Evolutionary conservation across 495 filamentous ascomycete genomes (phyloP), one percentile per base, ranked within the genome.

Genomic region (Lepraria neglecta): DNA sequence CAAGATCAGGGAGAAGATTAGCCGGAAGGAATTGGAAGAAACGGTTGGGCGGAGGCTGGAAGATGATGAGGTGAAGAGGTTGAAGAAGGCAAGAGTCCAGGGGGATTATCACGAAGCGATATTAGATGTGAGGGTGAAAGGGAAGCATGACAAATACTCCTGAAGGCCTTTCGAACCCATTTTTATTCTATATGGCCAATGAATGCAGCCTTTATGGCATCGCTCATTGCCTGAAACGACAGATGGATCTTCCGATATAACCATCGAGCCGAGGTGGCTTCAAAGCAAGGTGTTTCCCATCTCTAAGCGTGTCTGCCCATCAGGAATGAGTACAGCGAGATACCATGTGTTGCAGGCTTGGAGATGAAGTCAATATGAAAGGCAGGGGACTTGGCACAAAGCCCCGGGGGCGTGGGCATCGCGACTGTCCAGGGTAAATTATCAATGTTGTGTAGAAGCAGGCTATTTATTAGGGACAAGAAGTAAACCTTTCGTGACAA

Each of bases 61-160:
- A 30, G 89, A 96, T 62, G 86, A 91, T 56, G 92, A 98, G 71
- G 88, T 97, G 10, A 87, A 79, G 73, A 82, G 70, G 69, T 72
- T 98, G 72, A 91, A 91, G 80, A 87, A 74, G 75, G 91, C 92
- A 28, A 80, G 91, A 71, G 77, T 83, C 71, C 90, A 96, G 70
- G 90, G 94, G 1, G 83, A 92, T 72, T 98, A 91, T 70, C 87
- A 97, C 75, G 95, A 98, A 74, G 82, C 81, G 57, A 71, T 97
- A 64, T 73, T 98, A 59, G 86, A 96, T 79, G 79, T 97, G 33
- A 91, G 90, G 72, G 89, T 96, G 12, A 96, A 94, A 74, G 88
- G 84, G 59, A 97, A 96, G 75, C 94, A 98, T 77, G 94, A 98
- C 75, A 98, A 98, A 72, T 98, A 66, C 52, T 63, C 64, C 11